Percentiles rank a stretch among this genome's conserved stretches.
Conservation (phyloP, 768 basidiomycete genomes). For the Auriscalpium vulgare region DNA sequence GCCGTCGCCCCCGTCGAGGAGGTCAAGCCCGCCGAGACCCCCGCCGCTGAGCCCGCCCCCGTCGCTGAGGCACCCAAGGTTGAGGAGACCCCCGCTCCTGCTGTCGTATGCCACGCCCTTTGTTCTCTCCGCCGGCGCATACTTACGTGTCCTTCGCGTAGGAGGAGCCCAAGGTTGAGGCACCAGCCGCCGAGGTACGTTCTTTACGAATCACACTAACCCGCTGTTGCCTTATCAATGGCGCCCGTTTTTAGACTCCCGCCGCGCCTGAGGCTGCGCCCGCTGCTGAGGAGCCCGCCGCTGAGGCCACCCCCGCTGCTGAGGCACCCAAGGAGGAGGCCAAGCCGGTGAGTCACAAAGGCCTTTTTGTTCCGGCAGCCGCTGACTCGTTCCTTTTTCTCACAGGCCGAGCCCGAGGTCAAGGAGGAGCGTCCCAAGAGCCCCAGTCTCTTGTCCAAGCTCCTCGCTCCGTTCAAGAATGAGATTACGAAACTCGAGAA, state of each 20-base stretch:
- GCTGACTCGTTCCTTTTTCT: neutral
- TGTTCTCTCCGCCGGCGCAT: constrained; percentile 1
- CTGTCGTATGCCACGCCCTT: constrained; percentile 24
- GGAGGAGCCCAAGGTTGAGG: constrained; percentile 31
- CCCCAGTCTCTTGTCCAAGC: constrained; percentile 65
- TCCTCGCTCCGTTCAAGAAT: constrained; percentile 71
- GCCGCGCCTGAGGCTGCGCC: constrained; percentile 18
- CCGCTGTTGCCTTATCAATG: constrained; percentile 4
- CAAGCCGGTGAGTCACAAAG: constrained; percentile 23
- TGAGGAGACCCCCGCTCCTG: constrained; percentile 29
- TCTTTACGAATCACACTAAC: neutral
- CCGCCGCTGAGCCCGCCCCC: constrained; percentile 25
- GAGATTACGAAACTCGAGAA: constrained; percentile 13
- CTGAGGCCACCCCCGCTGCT: constrained; percentile 24
- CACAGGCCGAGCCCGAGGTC: constrained; percentile 39
- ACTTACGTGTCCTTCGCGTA: constrained; percentile 11
- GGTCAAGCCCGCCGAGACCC: constrained; percentile 39
- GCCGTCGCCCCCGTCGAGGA: constrained; percentile 42
- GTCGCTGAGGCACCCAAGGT: constrained; percentile 33
- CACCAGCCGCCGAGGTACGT: constrained; percentile 33
- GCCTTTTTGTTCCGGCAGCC: neutral
- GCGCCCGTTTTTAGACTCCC: constrained; percentile 26
- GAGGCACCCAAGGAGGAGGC: constrained; percentile 22
- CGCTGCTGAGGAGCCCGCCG: constrained; percentile 19
- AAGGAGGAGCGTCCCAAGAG: constrained; percentile 80